Evolutionary conservation across 108 stramenopile species (phyloP), one percentile per base, ranked within the genome.

Genomic region (Cyclotella distinguenda): DNA sequence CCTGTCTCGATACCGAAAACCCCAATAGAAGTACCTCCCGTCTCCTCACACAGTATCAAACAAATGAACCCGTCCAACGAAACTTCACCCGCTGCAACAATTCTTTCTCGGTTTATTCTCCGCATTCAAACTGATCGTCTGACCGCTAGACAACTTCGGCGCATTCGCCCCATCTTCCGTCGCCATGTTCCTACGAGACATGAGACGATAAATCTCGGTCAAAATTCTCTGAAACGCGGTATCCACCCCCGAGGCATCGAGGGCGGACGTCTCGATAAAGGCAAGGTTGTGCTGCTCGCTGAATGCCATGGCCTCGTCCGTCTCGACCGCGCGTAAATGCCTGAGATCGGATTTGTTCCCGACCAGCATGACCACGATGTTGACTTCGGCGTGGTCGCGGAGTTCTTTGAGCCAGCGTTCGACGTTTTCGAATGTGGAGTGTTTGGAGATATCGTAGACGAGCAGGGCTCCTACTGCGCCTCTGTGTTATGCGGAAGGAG

Each of bases 341-440:
- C 95, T 73, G 61, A 95, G 76, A 86, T 95, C 89, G 58, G 84
- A 87, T 88, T 99, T 99, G 82, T 99, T 99, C 31, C 99, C 99
- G 5, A 99, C 97, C 27, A 99, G 81, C 99, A 99, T 99, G 57
- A 99, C 96, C 3, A 99, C 97, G 75, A 98, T 97, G 84, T 98
- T 97, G 43, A 88, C 86, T 72, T 99, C 99, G 4, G 99, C 99
- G 66, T 99, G 97, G 39, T 99, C 99, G 23, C 95, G 91, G 18
- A 99, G 87, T 77, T 99, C 99, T 80, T 97, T 96, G 38, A 99
- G 82, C 99, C 99, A 99, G 52, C 96, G 93, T 70, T 98, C 97
- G 19, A 97, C 97, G 79, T 98, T 97, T 58, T 98, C 97, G 72
- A 99, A 99, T 26, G 99, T 97, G 36, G 75, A 63, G 83, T 97